Conservation (phyloP, 331 rosid genomes). For the Pyrus hybrid region DNA sequence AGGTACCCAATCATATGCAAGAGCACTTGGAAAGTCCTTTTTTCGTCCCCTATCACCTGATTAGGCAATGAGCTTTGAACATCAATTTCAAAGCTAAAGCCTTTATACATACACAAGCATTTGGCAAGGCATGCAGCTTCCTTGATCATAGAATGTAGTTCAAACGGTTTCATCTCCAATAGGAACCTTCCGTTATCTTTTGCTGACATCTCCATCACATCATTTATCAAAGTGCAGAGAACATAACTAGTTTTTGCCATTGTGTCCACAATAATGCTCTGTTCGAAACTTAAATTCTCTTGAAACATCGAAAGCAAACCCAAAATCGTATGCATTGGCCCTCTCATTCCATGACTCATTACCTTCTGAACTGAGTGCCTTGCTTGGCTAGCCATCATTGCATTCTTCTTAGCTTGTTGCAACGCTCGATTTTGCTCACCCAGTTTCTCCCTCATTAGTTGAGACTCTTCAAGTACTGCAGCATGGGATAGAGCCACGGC, state of each 20-base stretch:
- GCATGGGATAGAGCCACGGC: slow-evolving; percentile 85
- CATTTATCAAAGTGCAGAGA: slow-evolving; percentile 59
- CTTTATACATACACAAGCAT: slow-evolving; percentile 57
- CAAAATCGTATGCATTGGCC: slow-evolving; percentile 72
- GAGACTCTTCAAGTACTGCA: slow-evolving; percentile 79
- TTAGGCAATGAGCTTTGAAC: slow-evolving; percentile 59
- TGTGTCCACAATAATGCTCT: slow-evolving; percentile 48
- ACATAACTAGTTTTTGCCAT: slow-evolving; percentile 56
- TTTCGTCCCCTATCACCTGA: slow-evolving; percentile 64
- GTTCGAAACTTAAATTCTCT: slow-evolving; percentile 34
- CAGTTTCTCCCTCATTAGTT: slow-evolving; percentile 70
- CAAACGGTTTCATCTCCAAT: slow-evolving; percentile 54
- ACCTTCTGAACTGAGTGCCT: slow-evolving; percentile 70
- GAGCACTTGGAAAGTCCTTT: slow-evolving; percentile 67
- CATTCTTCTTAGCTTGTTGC: slow-evolving; percentile 62
- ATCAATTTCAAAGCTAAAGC: slow-evolving; percentile 47
- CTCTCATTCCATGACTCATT: slow-evolving; percentile 76
- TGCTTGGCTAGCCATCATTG: slow-evolving; percentile 79
- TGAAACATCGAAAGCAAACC: slow-evolving; percentile 62
- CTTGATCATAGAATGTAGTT: slow-evolving; percentile 57
- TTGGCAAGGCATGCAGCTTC: slow-evolving; percentile 65
- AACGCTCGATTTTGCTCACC: slow-evolving; percentile 59
- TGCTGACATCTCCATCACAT: slow-evolving; percentile 61
- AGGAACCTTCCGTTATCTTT: slow-evolving; percentile 45
- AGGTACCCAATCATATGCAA: slow-evolving; percentile 72